Evolutionary conservation across 202 grass and related monocot genomes (phyloP), one percentile per base, ranked within the genome.

Genomic region (Zizania palustris): DNA sequence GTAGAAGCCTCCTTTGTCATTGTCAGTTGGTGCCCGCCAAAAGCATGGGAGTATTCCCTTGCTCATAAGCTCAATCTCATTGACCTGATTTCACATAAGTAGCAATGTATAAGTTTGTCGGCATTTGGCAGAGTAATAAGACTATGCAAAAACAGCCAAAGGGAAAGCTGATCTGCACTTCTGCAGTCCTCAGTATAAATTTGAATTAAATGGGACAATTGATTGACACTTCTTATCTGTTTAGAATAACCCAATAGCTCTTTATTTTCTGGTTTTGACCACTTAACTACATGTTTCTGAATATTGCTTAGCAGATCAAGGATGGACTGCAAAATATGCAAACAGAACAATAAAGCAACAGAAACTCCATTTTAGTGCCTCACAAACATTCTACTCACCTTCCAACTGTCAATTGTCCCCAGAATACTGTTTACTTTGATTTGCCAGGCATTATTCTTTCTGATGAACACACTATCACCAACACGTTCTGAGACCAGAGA

Each of bases 331-430:
- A 41, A 61, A 38, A 75, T 74, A 28, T 62, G 63, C 9, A 34
- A 62, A 53, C 6, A 43, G 2, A 44, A 61, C 14, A 3, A 38
- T 62, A 76, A 69, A 64, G 35, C 4, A 67, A 75, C 68, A 21
- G 4, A 68, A 67, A 39, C 21, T 36, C 2, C 9, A 49, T 58
- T 48, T 60, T 12, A 41, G 34, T 37, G 0, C 5, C 22, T 8
- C 28, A 69, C 54, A 55, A 70, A 48, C 7, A 43, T 46, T 69
- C 35, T 46, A 59, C 70, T 34, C 86, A 97, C 95, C 91, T 94
- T 90, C 95, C 91, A 97, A 38, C 85, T 94, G 65, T 94, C 91
- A 74, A 97, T 92, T 69, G 84, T 97, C 86, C 95, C 95, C 18
- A 82, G 61, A 38, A 57, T 81, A 68, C 70, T 90, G 77, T 97